phyloP scores from a whole-genome alignment of 495 filamentous ascomycete species.

The Trichoderma asperelloides region DNA sequence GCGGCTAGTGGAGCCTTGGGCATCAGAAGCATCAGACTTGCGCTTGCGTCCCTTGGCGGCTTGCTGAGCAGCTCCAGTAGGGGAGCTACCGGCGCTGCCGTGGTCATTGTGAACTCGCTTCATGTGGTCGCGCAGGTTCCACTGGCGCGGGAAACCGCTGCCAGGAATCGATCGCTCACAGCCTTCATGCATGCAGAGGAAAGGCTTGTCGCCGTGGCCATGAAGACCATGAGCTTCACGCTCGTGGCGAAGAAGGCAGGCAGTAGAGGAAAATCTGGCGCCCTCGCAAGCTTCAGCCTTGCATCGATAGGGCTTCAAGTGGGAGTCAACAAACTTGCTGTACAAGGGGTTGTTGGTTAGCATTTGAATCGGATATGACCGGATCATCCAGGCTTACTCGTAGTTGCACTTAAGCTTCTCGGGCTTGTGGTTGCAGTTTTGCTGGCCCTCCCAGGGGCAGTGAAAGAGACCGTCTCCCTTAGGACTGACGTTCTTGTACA shows the following conservation, averaged over 20 bases:
- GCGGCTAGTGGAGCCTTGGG: constrained; percentile 30
- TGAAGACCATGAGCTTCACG: constrained; percentile 92
- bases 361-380: background rate
- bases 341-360: constrained; percentile 24
- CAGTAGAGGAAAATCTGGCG: constrained; percentile 81
- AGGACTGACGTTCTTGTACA: constrained; percentile 62
- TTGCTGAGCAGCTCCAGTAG: constrained; percentile 12
- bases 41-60: constrained; percentile 39
- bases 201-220: constrained; percentile 83
- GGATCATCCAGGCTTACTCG: constrained; percentile 53
- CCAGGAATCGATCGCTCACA: constrained; percentile 72
- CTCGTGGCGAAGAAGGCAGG: constrained; percentile 89
- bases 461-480: constrained; percentile 73
- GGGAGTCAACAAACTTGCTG: constrained; percentile 93
- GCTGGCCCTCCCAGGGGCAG: constrained; percentile 73
- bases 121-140: constrained; percentile 94
- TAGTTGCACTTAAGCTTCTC: constrained; percentile 96
- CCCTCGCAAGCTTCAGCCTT: constrained; percentile 69
- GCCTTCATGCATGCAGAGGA: constrained; percentile 72
- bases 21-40: constrained; percentile 31
- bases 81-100: constrained; percentile 24
- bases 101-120: constrained; percentile 81
- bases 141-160: constrained; percentile 84
- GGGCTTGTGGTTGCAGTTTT: constrained; percentile 71
- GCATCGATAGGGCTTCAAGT: constrained; percentile 89